A percentile compares a stretch with the other conserved stretches of the same genome.
These are phyloP conservation scores for Zopfochytrium polystomum DNA, from an alignment of 371 early-diverging fungal species.

Conservation along the genomic window DNA sequence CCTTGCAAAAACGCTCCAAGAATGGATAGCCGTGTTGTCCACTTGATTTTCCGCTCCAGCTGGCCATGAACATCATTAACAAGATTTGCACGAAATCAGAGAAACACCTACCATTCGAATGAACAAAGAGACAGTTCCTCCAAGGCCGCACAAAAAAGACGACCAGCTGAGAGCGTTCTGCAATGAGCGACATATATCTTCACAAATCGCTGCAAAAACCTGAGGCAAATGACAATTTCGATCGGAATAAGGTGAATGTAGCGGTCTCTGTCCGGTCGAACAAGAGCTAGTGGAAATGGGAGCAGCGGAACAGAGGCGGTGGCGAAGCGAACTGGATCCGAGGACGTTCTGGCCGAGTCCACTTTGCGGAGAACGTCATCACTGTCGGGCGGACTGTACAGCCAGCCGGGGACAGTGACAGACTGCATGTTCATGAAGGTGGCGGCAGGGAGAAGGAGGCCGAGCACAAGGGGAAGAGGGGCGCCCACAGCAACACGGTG, in stretches of 20 bases:
- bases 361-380: neutral
- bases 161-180: slow-evolving; percentile 7
- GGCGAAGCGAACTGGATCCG: neutral
- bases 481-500: no score
- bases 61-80: neutral
- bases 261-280: neutral
- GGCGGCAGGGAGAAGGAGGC: slow-evolving; percentile 39
- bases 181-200: neutral
- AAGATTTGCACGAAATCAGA: neutral
- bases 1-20: slow-evolving; percentile 41
- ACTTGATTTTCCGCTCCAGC: slow-evolving; percentile 50
- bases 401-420: slow-evolving; percentile 43
- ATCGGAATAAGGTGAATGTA: slow-evolving; percentile 9
- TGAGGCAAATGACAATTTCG: neutral
- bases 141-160: slow-evolving; percentile 35
- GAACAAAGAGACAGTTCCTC: slow-evolving; percentile 36
- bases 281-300: neutral
- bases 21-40: slow-evolving; percentile 45
- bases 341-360: no score
- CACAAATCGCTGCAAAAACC: neutral
- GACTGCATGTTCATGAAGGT: slow-evolving; percentile 46
- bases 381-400: slow-evolving; percentile 4
- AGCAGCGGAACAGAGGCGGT: slow-evolving; percentile 1
- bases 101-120: slow-evolving; percentile 43
- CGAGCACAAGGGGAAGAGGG: slow-evolving; percentile 36